These are phyloP conservation scores for Chlamydomonas reinhardtii DNA, from an alignment of 163 green algal species.

Conservation along the genomic window DNA sequence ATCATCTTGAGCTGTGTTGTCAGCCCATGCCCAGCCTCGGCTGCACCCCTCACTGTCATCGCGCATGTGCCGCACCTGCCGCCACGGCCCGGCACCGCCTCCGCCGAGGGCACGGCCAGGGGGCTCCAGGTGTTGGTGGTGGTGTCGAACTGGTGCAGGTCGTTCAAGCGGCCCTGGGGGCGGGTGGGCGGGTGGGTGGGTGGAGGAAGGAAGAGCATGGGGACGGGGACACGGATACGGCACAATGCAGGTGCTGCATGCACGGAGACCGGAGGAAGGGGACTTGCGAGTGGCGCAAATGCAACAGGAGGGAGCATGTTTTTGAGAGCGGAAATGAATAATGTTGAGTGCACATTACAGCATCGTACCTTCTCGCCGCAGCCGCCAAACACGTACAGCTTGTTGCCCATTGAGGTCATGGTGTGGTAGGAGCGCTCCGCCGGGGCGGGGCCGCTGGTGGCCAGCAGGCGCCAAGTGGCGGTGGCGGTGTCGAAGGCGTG, in stretches of 20 bases:
- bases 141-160: slow-evolving; percentile 66
- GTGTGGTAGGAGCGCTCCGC: slow-evolving; percentile 66
- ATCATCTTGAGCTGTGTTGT: too few species aligned
- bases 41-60: too few species aligned
- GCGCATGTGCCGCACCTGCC: slow-evolving; percentile 16
- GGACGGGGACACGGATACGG: too few species aligned
- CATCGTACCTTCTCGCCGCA: slow-evolving; percentile 56
- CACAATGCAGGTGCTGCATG: too few species aligned
- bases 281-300: too few species aligned
- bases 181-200: too few species aligned
- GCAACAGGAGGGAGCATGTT: too few species aligned
- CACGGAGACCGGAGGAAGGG: too few species aligned
- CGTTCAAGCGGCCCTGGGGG: slow-evolving; percentile 62
- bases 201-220: too few species aligned
- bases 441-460: slow-evolving; percentile 8
- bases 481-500: slow-evolving; percentile 59
- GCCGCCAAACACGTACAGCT: slow-evolving; percentile 77
- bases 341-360: too few species aligned
- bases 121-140: slow-evolving; percentile 42
- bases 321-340: too few species aligned
- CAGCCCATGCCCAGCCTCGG: too few species aligned
- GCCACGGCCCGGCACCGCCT: slow-evolving; percentile 44
- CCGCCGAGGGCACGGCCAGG: slow-evolving; percentile 50
- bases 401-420: slow-evolving; percentile 43
- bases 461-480: slow-evolving; percentile 40